Evolutionary conservation across 257 asterid species (phyloP), one percentile per base, ranked within the genome.

Genomic region (Solanum virginianum): DNA sequence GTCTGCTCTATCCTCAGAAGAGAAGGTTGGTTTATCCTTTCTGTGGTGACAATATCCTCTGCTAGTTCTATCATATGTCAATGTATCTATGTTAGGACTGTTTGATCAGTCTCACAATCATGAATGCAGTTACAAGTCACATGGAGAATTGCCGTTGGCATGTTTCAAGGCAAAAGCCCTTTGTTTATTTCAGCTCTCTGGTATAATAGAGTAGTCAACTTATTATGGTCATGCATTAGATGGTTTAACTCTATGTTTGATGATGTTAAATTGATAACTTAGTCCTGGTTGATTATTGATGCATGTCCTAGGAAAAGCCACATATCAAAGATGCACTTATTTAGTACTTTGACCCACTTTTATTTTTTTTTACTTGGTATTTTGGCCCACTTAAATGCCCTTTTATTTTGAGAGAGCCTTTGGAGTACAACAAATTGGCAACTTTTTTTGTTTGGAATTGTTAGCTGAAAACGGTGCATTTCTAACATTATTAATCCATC

Each of bases 1-100:
- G 86, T 96, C 98, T 86, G 93, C 98, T 87, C 90, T 96, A 66
- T 95, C 98, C 84, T 86, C 94, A 9, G 89, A 91, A 70, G 98
- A 96, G 36, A 95, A 91, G 98, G 99, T 96, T 53, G 66, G 66
- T 79, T 79, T 79, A 53, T 79, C 65, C 59, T 53, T 29, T 53
- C 83, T 79, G 83, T 29, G 6, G 22, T 29, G 22, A 53, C 49
- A 16, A 79, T 53, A 29, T 53, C 26, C 17, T 79, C 63, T 53
- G 66, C 83, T 26, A 79, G 20, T 79, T 53, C 29, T 79, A 29
- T 79, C 45, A 79, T 15, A 51, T 53, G 26, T 53, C 65, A 65
- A 26, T 79, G 51, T 29, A 53, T 53, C 66, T 29, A 20, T 79
- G 29, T 53, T 79, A 79, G 17, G 29, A 79, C 66, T 79, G 65